Percentiles rank a stretch among this genome's conserved stretches.
These are phyloP conservation scores for Gracilaria caudata DNA, from an alignment of 23 red algal genomes.

Conservation along the genomic window DNA sequence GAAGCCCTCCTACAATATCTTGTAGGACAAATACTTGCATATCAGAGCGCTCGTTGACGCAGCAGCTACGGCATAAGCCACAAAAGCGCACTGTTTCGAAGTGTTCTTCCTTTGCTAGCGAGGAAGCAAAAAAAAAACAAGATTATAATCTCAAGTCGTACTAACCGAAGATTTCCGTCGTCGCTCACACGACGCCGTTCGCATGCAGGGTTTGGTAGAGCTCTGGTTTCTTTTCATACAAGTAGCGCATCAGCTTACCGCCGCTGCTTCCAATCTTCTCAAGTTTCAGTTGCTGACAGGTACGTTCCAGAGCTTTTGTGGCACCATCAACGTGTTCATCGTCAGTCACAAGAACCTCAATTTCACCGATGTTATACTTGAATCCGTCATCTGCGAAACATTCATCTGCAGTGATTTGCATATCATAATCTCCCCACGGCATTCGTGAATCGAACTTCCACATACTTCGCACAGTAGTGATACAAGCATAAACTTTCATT, in stretches of 20 bases:
- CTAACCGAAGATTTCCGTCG: too few relatives aligned
- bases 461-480: conserved; percentile 20
- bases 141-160: too few relatives aligned
- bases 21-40: too few relatives aligned
- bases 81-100: too few relatives aligned
- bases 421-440: neutral
- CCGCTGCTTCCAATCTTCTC: conserved; percentile 4
- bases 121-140: too few relatives aligned
- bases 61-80: too few relatives aligned
- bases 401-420: conserved; percentile 33
- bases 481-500: conserved; percentile 9
- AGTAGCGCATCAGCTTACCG: conserved; percentile 54
- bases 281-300: neutral
- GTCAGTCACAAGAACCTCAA: conserved; percentile 37
- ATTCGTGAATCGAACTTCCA: neutral
- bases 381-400: conserved; percentile 35
- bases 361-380: conserved; percentile 49
- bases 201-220: neutral
- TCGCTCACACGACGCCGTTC: neutral
- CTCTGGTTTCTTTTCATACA: conserved; percentile 15
- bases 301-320: conserved; percentile 8
- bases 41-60: too few relatives aligned
- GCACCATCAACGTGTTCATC: conserved; percentile 20
- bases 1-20: too few relatives aligned
- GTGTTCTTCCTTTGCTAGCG: too few relatives aligned